These are phyloP conservation scores for Hypoxylon sp. DNA, from an alignment of 2,329 filamentous ascomycete species.

Conservation along the genomic window DNA sequence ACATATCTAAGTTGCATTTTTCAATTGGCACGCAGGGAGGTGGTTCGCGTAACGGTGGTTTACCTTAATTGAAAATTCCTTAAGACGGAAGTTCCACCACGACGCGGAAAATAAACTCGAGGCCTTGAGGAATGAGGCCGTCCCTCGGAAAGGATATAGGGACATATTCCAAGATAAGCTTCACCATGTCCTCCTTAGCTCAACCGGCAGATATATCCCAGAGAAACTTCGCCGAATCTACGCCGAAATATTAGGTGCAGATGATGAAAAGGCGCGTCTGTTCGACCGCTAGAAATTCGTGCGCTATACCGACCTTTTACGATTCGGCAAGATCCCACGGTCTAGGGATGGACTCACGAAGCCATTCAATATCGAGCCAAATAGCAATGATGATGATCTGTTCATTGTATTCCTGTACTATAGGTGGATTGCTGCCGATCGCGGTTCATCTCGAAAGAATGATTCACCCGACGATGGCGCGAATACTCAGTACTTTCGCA, in stretches of 20 bases:
- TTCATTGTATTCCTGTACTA: conserved; percentile 55
- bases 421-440: conserved; percentile 48
- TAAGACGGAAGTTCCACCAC: conserved; percentile 31
- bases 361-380: background rate
- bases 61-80: conserved; percentile 28
- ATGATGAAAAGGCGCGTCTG: conserved; percentile 39
- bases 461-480: conserved; percentile 47
- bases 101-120: conserved; percentile 12
- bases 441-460: conserved; percentile 17
- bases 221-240: conserved; percentile 44
- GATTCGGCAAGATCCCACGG: conserved; percentile 44
- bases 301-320: conserved; percentile 47
- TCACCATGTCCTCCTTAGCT: conserved; percentile 49
- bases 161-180: conserved; percentile 54
- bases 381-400: conserved; percentile 8
- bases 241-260: conserved; percentile 38
- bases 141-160: conserved; percentile 52
- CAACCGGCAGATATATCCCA: conserved; percentile 29
- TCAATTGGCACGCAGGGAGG: too few species aligned
- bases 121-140: conserved; percentile 41
- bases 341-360: conserved; percentile 42
- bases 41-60: too few species aligned
- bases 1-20: too few species aligned
- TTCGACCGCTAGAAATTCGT: conserved; percentile 50
- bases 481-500: conserved; percentile 51